Percentiles rank a stretch among this genome's conserved stretches.
These are phyloP conservation scores for Leishmania guyanensis DNA, from an alignment of 208 protist genomes.

Conservation along the genomic window DNA sequence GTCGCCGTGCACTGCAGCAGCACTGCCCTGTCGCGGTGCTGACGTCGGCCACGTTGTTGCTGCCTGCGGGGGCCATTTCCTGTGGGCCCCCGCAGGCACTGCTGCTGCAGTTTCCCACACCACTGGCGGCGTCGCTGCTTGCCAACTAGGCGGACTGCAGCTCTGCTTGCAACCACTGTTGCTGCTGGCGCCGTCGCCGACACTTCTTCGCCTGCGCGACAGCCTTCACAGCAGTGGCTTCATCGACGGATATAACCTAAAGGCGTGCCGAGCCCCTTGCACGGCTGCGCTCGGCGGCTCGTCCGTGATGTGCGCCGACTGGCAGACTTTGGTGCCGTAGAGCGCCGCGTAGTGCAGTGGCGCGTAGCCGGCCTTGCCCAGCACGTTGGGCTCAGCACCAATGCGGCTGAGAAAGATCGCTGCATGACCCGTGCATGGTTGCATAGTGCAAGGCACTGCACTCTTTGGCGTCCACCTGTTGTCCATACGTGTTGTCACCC, in stretches of 20 bases:
- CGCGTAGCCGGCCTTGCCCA: conserved; percentile 38
- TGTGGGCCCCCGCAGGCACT: background rate
- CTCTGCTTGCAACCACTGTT: conserved; percentile 10
- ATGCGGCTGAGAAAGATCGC: conserved; percentile 35
- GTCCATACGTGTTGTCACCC: conserved; percentile 36
- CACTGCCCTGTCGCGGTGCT: background rate
- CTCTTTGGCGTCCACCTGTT: conserved; percentile 27
- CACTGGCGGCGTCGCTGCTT: background rate
- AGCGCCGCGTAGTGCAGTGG: conserved; percentile 50
- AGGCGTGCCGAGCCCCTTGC: conserved; percentile 15
- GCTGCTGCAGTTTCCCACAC: background rate
- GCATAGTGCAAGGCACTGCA: conserved; percentile 42
- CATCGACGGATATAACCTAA: conserved; percentile 23
- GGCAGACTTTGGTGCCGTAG: conserved; percentile 20
- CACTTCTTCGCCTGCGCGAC: conserved; percentile 15
- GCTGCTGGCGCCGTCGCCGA: conserved; percentile 23
- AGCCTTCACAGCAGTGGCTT: conserved; percentile 19
- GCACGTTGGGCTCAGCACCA: conserved; percentile 36
- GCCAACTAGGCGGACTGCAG: conserved; percentile 12
- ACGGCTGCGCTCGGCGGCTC: conserved; percentile 17
- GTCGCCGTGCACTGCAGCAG: background rate
- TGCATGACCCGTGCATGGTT: conserved; percentile 31
- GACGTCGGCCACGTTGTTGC: background rate
- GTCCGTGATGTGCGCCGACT: conserved; percentile 16
- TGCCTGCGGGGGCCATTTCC: background rate